phyloP scores from a whole-genome alignment of 805 yeast species.

The Yarrowia divulgata region DNA sequence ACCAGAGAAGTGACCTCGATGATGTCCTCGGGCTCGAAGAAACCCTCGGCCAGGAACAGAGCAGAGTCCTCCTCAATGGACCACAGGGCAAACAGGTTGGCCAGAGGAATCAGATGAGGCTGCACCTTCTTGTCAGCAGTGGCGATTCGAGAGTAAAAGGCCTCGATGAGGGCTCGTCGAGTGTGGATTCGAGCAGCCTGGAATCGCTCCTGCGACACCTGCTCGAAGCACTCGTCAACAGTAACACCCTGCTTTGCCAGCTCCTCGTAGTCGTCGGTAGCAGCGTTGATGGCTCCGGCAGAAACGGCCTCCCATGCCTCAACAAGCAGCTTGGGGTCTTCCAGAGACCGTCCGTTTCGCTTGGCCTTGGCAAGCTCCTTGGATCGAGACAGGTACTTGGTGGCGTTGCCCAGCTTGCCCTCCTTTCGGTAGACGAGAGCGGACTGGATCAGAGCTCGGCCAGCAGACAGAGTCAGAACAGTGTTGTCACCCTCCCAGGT shows the following conservation, averaged over 20 bases:
- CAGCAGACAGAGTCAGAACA: constrained; percentile 81
- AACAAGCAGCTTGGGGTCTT: constrained; percentile 46
- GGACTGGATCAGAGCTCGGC: constrained; percentile 72
- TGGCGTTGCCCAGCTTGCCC: constrained; percentile 58
- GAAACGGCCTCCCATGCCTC: constrained; percentile 53
- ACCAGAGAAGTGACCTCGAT: constrained; percentile 55
- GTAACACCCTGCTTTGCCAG: constrained; percentile 45
- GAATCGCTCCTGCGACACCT: constrained; percentile 53
- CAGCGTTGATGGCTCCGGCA: constrained; percentile 49
- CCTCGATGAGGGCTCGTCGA: constrained; percentile 50
- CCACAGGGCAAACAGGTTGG: constrained; percentile 68
- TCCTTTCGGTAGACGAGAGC: constrained; percentile 52
- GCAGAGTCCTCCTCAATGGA: constrained; percentile 75
- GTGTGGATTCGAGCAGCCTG: constrained; percentile 54
- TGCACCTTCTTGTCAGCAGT: constrained; percentile 54
- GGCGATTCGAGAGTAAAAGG: constrained; percentile 52
- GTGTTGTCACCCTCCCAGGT: constrained; percentile 99
- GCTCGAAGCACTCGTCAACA: constrained; percentile 51
- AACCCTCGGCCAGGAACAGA: constrained; percentile 68
- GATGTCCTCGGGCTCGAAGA: constrained; percentile 60
- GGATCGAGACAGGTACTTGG: constrained; percentile 53
- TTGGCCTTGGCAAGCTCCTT: constrained; percentile 40
- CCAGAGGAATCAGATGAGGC: constrained; percentile 60
- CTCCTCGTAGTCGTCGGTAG: constrained; percentile 48
- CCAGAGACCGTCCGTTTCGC: constrained; percentile 45